phyloP scores from a whole-genome alignment of 805 yeast species.

The Torulaspora gathmanii region DNA sequence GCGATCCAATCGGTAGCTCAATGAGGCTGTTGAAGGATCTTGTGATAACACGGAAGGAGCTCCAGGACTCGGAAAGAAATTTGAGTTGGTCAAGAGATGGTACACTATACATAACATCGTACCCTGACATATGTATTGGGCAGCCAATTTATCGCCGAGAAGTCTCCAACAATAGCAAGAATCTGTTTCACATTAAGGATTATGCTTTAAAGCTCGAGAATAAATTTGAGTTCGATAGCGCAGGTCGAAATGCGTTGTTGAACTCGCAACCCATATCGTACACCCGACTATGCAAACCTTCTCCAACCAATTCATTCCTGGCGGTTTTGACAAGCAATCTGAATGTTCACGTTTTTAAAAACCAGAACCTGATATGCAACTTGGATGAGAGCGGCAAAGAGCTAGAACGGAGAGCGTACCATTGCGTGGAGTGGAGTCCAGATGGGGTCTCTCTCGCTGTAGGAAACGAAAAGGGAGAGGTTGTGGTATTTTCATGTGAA shows the following conservation, averaged over 20 bases:
- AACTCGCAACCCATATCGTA: conserved; percentile 31
- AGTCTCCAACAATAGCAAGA: conserved; percentile 18
- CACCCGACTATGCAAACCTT: conserved; percentile 21
- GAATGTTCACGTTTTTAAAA: conserved; percentile 25
- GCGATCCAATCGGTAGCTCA: too few species aligned
- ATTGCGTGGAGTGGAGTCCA: conserved; percentile 28
- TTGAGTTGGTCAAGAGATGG: conserved; percentile 33
- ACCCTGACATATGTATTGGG: conserved; percentile 28
- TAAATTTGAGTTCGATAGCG: conserved; percentile 28
- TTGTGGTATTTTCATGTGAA: conserved; percentile 16
- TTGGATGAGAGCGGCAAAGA: conserved; percentile 20
- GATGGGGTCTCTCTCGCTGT: conserved; percentile 20
- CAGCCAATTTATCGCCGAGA: conserved; percentile 26
- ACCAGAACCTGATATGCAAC: conserved; percentile 13
- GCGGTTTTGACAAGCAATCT: conserved; percentile 32
- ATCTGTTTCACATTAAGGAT: conserved; percentile 29
- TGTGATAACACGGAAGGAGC: conserved; percentile 26
- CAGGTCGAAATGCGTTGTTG: conserved; percentile 23
- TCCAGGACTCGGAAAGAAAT: conserved; percentile 27
- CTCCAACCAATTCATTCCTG: conserved; percentile 18
- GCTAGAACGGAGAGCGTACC: conserved; percentile 22
- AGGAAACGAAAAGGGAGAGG: conserved; percentile 29
- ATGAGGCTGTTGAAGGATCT: conserved; percentile 32
- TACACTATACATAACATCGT: conserved; percentile 25
- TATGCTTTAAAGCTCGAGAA: conserved; percentile 21